Base-by-base conservation (phyloP, 306 rosid genomes). In the Vigna reflexopilosa region DNA sequence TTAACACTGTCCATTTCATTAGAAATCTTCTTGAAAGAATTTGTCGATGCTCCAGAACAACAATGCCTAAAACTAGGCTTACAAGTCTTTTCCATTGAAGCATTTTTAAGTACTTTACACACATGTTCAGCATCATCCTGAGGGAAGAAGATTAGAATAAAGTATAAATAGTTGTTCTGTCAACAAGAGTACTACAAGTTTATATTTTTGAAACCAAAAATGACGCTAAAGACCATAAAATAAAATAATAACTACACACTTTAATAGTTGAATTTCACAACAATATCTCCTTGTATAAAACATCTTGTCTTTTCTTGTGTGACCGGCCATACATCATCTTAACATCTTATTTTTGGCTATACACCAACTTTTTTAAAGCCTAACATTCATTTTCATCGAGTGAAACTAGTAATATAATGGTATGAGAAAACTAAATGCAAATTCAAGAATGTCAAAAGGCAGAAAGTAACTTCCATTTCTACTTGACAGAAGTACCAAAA, bases 71-170 rank as follows among this genome's bases (percentile, higher is more conserved):
- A 61, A 68, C 45, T 50, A 67, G 87, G 73, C 70, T 75, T 86
- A 74, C 88, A 83, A 36, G 7, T 63, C 42, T 65, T 82, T 38
- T 86, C 91, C 47, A 72, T 1, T 66, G 97, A 86, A 86, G 32
- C 80, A 58, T 78, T 87, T 88, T 24, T 88, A 67, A 95, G 9
- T 7, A 85, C 81, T 82, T 81, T 83, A 83, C 81, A 93, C 87
- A 96, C 20, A 84, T 81, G 90, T 85, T 84, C 94, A 69, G 98
- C 99, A 85, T 91, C 93, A 14, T 79, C 83, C 99, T 96, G 83
- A 75, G 69, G 72, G 64, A 58, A 68, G 68, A 57, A 82, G 72
- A 32, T 61, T 72, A 22, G 47, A 34, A 67, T 50, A 80, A 45
- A 75, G 11, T 14, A 17, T 62, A 58, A 70, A 24, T 32, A 57